Evolutionary conservation across 805 yeast species (phyloP), one percentile per base, ranked within the genome.

Genomic region (Ogataea methylovora): DNA sequence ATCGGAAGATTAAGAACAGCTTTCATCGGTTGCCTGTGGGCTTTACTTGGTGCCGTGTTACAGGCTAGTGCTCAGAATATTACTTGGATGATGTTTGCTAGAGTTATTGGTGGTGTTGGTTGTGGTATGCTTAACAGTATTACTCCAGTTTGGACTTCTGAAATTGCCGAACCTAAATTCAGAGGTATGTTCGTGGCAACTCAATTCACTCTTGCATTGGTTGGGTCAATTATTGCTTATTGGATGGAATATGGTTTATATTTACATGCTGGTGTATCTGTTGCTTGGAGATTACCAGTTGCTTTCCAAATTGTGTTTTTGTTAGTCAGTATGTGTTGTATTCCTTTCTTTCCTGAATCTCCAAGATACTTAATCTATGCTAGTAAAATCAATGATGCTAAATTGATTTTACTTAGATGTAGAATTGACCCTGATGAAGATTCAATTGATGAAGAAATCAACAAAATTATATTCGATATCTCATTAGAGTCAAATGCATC

Each of bases 371-470:
- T 63, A 24, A 34, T 49, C 34, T 50, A 61, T 52, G 61, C 59
- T 41, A 62, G 59, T 29, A 65, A 58, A 36, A 42, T 64, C 24
- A 78, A 73, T 21, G 74, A 71, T 36, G 85, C 85, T 27, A 69
- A 56, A 19, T 54, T 61, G 28, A 42, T 58, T 17, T 53, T 64
- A 16, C 11, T 19, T 13, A 22, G 28, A 9, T 30, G 34, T 24
- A 23, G 37, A 10, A 15, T 34, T 8, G 13, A 28, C n/a, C 21
- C 27, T 12, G 16, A 26, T 13, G 19, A 12, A 11, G 27, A n/a
- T n/a, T 4, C 9, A 12, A 34, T 34, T 15, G 37, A 34, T 11
- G 22, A 34, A 29, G 37, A 34, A 28, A 24, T 34, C 10, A 19
- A 27, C 11, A 29, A 13, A 13, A 34, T 34, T 17, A 24, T 34